Evolutionary conservation across 192 early-diverging fungal species (phyloP).

Genomic region (Oehlia diaphana): DNA sequence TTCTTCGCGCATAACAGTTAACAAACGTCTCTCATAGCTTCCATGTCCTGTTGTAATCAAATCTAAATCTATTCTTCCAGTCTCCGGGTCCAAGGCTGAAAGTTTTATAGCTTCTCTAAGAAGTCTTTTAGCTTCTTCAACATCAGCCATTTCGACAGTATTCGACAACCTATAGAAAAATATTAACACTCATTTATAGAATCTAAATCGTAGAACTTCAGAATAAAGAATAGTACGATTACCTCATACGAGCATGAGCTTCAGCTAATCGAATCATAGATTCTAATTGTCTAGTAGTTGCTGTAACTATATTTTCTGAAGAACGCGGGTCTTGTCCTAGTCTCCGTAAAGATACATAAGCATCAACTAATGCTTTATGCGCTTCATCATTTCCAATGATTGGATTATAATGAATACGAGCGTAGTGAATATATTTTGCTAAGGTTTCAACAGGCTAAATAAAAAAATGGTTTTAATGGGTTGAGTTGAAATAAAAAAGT

Average conservation of each 20-base stretch:
- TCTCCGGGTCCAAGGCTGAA: conserved; percentile 89
- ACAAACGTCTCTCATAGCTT: conserved; percentile 66
- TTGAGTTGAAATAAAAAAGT: not conserved
- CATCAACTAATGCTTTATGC: conserved; percentile 68
- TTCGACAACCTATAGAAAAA: conserved; percentile 55
- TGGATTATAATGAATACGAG: conserved; percentile 74
- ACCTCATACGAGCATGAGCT: conserved; percentile 88
- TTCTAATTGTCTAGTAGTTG: conserved; percentile 94
- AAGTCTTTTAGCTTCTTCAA: conserved; percentile 85
- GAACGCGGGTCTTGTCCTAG: conserved; percentile 59
- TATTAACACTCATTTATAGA: not conserved
- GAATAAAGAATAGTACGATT: not conserved
- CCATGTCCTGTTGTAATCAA: conserved; percentile 86
- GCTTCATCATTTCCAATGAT: conserved; percentile 64
- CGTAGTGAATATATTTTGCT: conserved; percentile 92
- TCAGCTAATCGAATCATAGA: conserved; percentile 97
- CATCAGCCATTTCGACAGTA: conserved; percentile 77
- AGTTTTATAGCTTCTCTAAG: conserved; percentile 88
- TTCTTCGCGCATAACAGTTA: conserved; percentile 59
- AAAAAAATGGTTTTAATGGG: not conserved
- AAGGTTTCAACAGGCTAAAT: conserved; percentile 75
- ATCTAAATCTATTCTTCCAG: conserved; percentile 93
- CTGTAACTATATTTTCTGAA: conserved; percentile 68
- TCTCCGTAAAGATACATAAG: conserved; percentile 82
- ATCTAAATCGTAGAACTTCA: not conserved